Percentiles rank a stretch among this genome's conserved stretches.
phyloP scores from a whole-genome alignment of 768 basidiomycete species.

The Boletus reticuloceps region DNA sequence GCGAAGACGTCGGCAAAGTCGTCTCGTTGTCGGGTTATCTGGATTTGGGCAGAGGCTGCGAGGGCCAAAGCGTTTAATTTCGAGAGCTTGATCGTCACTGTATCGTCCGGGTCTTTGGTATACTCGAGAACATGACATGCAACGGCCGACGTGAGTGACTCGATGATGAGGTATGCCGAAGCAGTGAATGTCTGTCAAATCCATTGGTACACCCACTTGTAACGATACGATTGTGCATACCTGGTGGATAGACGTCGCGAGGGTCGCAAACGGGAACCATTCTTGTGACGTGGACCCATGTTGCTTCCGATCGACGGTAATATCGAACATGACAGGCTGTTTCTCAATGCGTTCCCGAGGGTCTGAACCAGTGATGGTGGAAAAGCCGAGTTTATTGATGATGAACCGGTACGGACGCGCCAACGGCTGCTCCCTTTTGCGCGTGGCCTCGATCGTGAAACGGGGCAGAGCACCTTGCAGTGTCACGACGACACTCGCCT shows the following conservation, averaged over 20 bases:
- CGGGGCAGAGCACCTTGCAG: conserved; percentile 48
- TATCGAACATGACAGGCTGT: conserved; percentile 57
- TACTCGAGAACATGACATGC: conserved; percentile 44
- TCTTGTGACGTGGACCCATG: background rate
- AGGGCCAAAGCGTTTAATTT: conserved; percentile 73
- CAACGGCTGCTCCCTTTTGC: conserved; percentile 17
- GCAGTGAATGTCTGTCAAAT: conserved; percentile 43
- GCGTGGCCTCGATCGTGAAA: conserved; percentile 40
- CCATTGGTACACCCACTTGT: background rate
- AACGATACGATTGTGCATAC: background rate
- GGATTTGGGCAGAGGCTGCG: conserved; percentile 63
- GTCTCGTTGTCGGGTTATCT: conserved; percentile 46
- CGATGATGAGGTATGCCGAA: conserved; percentile 61
- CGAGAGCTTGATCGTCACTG: conserved; percentile 52
- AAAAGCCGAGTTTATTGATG: conserved; percentile 44
- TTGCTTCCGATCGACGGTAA: conserved; percentile 33
- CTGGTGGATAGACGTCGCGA: conserved; percentile 35
- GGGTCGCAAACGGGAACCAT: conserved; percentile 13
- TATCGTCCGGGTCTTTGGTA: conserved; percentile 18
- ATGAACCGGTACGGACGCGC: conserved; percentile 21
- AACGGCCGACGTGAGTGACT: conserved; percentile 60
- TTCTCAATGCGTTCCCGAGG: conserved; percentile 60
- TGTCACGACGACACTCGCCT: conserved; percentile 42
- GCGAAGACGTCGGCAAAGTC: conserved; percentile 33
- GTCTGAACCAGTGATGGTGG: conserved; percentile 66